These are phyloP conservation scores for Mortierella sp. DNA, from an alignment of 371 early-diverging fungal genomes.

Conservation along the genomic window DNA sequence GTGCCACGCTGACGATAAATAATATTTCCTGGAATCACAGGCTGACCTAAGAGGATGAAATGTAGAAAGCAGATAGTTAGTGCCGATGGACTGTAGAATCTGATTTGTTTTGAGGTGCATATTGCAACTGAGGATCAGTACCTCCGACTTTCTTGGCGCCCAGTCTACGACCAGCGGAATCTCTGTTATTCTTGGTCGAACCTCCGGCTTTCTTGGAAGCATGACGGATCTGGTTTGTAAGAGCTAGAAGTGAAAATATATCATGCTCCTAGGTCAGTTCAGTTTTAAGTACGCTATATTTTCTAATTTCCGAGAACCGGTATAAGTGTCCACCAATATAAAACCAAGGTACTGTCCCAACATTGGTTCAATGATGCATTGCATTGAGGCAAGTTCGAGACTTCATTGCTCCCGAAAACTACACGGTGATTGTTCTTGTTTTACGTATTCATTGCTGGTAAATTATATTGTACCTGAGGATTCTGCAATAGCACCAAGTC, in stretches of 20 bases:
- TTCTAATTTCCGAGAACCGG: neutral
- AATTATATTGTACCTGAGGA: conserved; percentile 38
- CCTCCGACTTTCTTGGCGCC: conserved; percentile 94
- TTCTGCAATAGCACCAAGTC: conserved; percentile 38
- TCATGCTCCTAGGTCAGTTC: neutral
- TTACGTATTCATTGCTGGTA: neutral
- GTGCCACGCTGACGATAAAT: conserved; percentile 95
- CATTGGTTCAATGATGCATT: too few species aligned
- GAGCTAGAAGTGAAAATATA: conserved; percentile 16
- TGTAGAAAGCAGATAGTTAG: neutral
- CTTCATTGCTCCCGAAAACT: neutral
- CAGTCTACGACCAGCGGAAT: conserved; percentile 93
- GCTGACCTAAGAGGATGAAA: conserved; percentile 57
- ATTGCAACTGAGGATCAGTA: neutral
- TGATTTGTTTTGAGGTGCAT: too few species aligned
- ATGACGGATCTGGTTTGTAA: conserved; percentile 81
- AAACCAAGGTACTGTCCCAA: too few species aligned
- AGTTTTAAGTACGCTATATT: too few species aligned
- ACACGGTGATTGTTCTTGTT: neutral
- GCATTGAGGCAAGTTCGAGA: too few species aligned
- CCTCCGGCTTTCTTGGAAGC: conserved; percentile 96
- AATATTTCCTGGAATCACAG: conserved; percentile 90
- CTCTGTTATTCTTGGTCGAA: conserved; percentile 92
- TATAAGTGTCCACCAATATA: too few species aligned
- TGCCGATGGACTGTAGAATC: neutral